Base-by-base conservation (phyloP, 306 rosid species). In the Trifolium dubium region DNA sequence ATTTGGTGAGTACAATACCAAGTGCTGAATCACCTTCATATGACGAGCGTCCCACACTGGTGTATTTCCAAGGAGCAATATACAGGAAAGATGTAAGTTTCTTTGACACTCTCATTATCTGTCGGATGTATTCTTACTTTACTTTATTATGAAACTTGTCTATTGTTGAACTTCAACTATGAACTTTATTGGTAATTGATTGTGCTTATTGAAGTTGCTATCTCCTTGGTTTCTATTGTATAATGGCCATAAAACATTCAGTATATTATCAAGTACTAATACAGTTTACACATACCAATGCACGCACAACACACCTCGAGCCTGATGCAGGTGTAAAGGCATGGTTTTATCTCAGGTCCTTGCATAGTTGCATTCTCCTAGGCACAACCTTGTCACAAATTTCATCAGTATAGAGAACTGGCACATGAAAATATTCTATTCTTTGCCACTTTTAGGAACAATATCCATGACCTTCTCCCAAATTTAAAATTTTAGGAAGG, bases 51-150 rank as follows among this genome's bases (percentile, higher is more conserved):
- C 79, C 95, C 66, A 91, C 81, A 37, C 84, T 94, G 77, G 75
- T 83, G 54, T 92, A 88, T 78, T 94, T 94, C 79, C 93, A 86
- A 70, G 99, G 99, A 40, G 97, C 94, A 47, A 92, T 94, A 75
- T 92, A 92, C 83, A 85, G 99, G 76, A 94, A 94, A 86, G 97
- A 91, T 86, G 99, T 94, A 82, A 88, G 99, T 87, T 77, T 69
- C 74, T 69, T 9, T 80, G 49, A 35, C 18, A 30, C 76, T 69
- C 5, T 37, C 69, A 47, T 73, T 80, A 61, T 72, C 62, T 83
- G 35, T 39, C 66, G 40, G 47, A 55, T 73, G 56, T 61, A n/a
- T 64, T n/a, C 9, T 28, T 64, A 40, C 50, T 65, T 28, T 64
- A 40, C 50, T 65, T 69, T 58, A 12, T 51, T 31, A 40, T 46